Base-by-base conservation (phyloP, 257 asterid species). In the Knoxia roxburghii region DNA sequence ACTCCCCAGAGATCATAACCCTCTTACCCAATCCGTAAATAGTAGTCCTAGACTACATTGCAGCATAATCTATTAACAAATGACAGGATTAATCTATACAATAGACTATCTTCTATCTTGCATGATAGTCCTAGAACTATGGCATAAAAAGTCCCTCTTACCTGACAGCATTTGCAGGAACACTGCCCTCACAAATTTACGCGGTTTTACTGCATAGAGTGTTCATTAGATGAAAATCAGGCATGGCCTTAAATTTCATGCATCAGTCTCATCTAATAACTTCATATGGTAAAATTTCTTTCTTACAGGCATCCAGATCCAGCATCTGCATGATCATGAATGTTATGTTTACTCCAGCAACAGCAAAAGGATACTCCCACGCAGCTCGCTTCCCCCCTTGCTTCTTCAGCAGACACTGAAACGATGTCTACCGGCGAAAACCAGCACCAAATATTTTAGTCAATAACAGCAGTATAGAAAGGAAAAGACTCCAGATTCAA, bases 281-380 rank as follows among this genome's bases (percentile, higher is more conserved):
- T 24, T 21, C 70, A 50, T 30, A 29, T 26, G 10, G 60, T 35
- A 35, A 24, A 18, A 32, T 68, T 24, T 37, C 65, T 33, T 70
- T 58, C 96, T 78, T 88, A 88, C 94, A 70, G 62, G 95, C 83
- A 75, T 86, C 89, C 13, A 91, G 81, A 77, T 91, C 89, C 71
- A 91, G 97, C 93, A 88, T 86, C 79, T 91, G 89, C 81, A 82
- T 75, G 67, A 91, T 82, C 97, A 88, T 88, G 72, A 91, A 91
- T 60, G 97, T 85, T 59, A 90, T 67, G 71, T 89, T 89, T 45
- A 89, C 91, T 53, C 97, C 94, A 64, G 95, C 97, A 68, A 87
- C 95, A 71, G 90, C 97, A 81, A 90, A 90, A 53, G 97, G 96
- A 81, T 91, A 88, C 78, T 88, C 97, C 97, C 97, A 91, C 39